phyloP scores from a whole-genome alignment of 1,139 yeast species.

The Groenewaldozyma auringiensis region DNA sequence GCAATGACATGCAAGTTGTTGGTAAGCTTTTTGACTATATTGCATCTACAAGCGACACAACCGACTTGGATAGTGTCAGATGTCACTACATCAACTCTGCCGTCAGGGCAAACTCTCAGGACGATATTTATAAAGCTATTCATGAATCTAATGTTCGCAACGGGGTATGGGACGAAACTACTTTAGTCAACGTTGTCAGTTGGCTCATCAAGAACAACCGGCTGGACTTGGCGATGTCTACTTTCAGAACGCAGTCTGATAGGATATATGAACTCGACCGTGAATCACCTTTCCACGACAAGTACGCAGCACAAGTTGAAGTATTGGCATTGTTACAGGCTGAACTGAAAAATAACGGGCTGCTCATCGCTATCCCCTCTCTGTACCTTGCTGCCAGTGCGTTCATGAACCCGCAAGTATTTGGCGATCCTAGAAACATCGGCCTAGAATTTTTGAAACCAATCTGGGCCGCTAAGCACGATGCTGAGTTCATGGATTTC shows the following conservation, averaged over 20 bases:
- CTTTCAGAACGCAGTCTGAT: conserved; percentile 19
- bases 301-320: conserved; percentile 5
- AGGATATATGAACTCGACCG: conserved; percentile 9
- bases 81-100: conserved; percentile 20
- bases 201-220: conserved; percentile 18
- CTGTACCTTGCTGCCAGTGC: conserved; percentile 17
- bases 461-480: conserved; percentile 15
- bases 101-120: conserved; percentile 14
- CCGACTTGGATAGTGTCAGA: conserved; percentile 14
- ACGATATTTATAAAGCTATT: conserved; percentile 25
- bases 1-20: background rate
- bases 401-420: conserved; percentile 18
- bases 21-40: conserved; percentile 22
- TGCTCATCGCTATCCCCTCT: conserved; percentile 13
- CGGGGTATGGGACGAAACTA: conserved; percentile 30
- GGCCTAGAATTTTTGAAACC: conserved; percentile 17
- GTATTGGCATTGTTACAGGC: conserved; percentile 8
- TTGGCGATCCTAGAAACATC: conserved; percentile 17
- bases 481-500: conserved; percentile 6
- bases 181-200: conserved; percentile 21
- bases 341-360: conserved; percentile 14
- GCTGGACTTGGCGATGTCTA: conserved; percentile 19
- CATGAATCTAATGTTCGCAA: conserved; percentile 27
- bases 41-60: conserved; percentile 15
- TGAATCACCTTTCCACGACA: conserved; percentile 5